Evolutionary conservation across 139 green algal genomes (phyloP), one percentile per base, ranked within the genome.

Genomic region (Chlorella sp.): DNA sequence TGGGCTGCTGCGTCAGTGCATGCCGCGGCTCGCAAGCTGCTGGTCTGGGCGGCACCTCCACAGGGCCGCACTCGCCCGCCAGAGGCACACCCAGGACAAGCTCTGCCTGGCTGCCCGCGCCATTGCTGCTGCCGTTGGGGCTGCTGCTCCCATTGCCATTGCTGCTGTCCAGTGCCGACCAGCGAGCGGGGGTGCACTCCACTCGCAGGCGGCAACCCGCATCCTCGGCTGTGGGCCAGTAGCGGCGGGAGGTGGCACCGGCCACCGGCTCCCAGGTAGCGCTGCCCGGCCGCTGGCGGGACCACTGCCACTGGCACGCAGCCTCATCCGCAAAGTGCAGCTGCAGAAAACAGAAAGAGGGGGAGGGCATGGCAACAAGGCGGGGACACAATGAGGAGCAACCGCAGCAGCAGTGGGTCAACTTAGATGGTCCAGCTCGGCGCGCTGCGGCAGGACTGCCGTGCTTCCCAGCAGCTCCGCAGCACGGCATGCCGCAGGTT

Each of bases 181-280:
- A 60, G 51, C 68, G 30, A 15, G 63, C 90, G 4, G 95, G 95
- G 0, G 84, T 93, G 84, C 93, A 96, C 62, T 90, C 80, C 25
- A 95, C 91, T 0, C 92, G 84, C 79, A 98, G 87, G 26, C 86
- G 32, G 80, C 81, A 90, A 18, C 92, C 94, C 25, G 91, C 73
- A 71, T 98, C 95, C 0, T 81, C 83, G 0, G 80, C 38, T 1
- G 55, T 80, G 2, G 95, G 95, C 0, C 83, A 91, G 86, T 96
- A 98, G 63, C 78, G 38, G 51, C 82, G 85, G 21, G 25, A 62
- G 23, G 30, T 72, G 68, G 88, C 94, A 3, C 79, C 89, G 23
- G 88, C 57, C 0, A 91, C 64, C 15, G 55, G 82, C 69, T 90
- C 62, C 91, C 88, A 92, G 21, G 4, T 56, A 13, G 13, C 32